Evolutionary conservation across 2,329 filamentous ascomycete species (phyloP), one percentile per base, ranked within the genome.

Genomic region (Saccharata proteae): DNA sequence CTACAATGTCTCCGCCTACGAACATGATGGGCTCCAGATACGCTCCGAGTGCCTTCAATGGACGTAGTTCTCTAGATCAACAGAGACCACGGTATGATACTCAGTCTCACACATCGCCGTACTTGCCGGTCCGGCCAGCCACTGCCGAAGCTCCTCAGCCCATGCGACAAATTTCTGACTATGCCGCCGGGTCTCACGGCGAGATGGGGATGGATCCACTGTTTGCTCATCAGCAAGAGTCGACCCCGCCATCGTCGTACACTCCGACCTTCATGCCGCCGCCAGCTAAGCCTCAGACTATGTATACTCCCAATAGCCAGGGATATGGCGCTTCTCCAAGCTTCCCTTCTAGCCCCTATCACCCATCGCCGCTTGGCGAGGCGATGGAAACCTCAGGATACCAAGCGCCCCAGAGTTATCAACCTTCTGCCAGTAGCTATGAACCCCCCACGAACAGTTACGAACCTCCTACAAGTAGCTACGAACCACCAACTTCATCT

Each of bases 401-500:
- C 21, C 43, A 51, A 31, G 40, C 46, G 12, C 40, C 39, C 13
- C 40, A 45, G 32, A 35, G 47, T 13, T 51, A 50, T 15, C 47
- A 49, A 34, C 39, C 41, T 6, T 26, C 42, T 8, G 37, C 43
- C 2, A 40, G 32, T 9, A 36, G 40, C 12, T 51, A 48, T 32
- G 49, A 52, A 6, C 39, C 46, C 10, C 46, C 48, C 3, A 41
- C 46, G 3, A 43, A 33, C 22, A 32, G 23, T 26, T 48, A 51
- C 34, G 38, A 43, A 16, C 46, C 45, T 12, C 44, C 35, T 57
- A 58, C 20, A 61, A 28, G 15, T 20, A 9, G 65, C 11, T 80
- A 77, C 42, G 71, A 77, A 38, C 65, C 76, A 4, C 71, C 73
- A 15, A n/a, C n/a, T n/a, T 37, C 40, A 5, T 69, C 51, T 6